These are phyloP conservation scores for Coffea eugenioides DNA, from an alignment of 257 asterid genomes.

Conservation along the genomic window DNA sequence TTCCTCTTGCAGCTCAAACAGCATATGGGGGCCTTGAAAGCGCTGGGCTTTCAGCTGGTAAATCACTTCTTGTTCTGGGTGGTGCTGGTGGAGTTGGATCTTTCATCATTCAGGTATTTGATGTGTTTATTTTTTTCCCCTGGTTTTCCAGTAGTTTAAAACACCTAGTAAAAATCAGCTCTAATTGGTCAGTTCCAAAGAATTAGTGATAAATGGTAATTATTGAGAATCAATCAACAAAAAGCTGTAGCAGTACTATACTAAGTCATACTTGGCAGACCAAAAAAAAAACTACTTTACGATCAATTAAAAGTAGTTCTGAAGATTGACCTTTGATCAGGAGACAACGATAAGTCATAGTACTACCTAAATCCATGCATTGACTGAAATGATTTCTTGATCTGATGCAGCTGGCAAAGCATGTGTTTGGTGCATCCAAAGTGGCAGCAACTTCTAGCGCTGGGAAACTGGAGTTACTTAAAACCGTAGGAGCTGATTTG, in stretches of 20 bases:
- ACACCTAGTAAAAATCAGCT: too few species aligned
- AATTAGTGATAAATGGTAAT: too few species aligned
- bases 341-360: background rate
- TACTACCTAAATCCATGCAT: background rate
- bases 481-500: constrained; percentile 70
- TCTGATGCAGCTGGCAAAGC: constrained; percentile 64
- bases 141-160: too few species aligned
- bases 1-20: constrained; percentile 71
- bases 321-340: background rate
- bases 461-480: constrained; percentile 51
- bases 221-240: too few species aligned
- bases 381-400: background rate
- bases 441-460: constrained; percentile 81
- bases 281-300: too few species aligned
- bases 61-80: constrained; percentile 78
- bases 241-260: too few species aligned
- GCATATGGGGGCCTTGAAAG: constrained; percentile 76
- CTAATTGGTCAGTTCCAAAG: too few species aligned
- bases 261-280: too few species aligned
- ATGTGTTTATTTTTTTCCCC: too few species aligned
- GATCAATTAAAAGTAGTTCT: background rate
- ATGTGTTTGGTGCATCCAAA: constrained; percentile 80
- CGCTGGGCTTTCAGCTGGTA: constrained; percentile 55
- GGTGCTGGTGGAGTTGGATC: constrained; percentile 96
- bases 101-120: constrained; percentile 12